phyloP scores from a whole-genome alignment of 108 stramenopile species.

The Pseudonitzschia multistriata region DNA sequence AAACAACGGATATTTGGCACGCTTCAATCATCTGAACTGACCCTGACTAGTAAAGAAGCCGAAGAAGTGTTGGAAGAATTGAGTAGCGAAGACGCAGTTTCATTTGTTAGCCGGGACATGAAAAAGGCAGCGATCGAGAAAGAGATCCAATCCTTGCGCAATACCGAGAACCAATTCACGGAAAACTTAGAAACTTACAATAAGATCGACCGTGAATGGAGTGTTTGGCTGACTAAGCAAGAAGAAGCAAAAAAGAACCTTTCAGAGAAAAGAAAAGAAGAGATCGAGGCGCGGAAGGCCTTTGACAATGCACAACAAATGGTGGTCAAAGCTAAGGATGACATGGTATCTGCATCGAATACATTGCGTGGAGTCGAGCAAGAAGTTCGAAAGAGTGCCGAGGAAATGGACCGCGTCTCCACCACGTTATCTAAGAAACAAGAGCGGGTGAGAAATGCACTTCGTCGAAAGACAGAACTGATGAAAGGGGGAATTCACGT shows the following conservation, averaged over 20 bases:
- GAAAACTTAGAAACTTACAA: conserved; percentile 22
- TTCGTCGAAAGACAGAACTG: conserved; percentile 30
- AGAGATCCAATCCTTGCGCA: conserved; percentile 28
- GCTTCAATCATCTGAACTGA: conserved; percentile 34
- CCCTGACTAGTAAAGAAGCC: conserved; percentile 36
- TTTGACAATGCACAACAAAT: conserved; percentile 29
- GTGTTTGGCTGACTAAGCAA: conserved; percentile 13
- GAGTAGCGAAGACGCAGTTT: conserved; percentile 5
- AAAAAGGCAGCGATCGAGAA: conserved; percentile 25
- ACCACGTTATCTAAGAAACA: conserved; percentile 24
- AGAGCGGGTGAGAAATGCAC: conserved; percentile 31
- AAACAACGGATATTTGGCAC: conserved; percentile 36
- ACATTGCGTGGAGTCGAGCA: conserved; percentile 20
- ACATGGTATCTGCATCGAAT: conserved; percentile 10
- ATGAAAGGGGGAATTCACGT: conserved; percentile 25
- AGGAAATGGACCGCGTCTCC: conserved; percentile 37
- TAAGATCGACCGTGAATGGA: conserved; percentile 26
- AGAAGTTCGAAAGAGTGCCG: conserved; percentile 28
- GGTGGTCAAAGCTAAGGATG: conserved; percentile 25
- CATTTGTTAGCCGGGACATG: conserved; percentile 20
- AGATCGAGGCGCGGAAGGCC: conserved; percentile 29
- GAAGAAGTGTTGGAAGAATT: conserved; percentile 26
- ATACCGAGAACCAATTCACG: conserved; percentile 30
- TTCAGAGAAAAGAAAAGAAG: conserved; percentile 10
- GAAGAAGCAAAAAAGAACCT: conserved; percentile 15